Base-by-base conservation (phyloP, 192 early-diverging fungal genomes). In the Geosiphon pyriformis region DNA sequence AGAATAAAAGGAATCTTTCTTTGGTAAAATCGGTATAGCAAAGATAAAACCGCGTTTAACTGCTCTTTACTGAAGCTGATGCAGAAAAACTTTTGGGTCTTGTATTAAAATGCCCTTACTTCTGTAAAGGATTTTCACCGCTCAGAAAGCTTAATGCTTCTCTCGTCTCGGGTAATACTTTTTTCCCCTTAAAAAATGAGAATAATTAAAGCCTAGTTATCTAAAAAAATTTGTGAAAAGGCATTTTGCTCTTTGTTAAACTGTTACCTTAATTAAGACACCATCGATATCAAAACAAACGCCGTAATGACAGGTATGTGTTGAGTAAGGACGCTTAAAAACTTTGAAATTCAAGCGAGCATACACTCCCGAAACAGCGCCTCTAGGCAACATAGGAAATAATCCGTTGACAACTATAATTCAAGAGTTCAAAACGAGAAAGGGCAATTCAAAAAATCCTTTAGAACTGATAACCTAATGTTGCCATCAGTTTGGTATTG, bases 271-370 rank as follows among this genome's bases (percentile, higher is more conserved):
- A 66, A 94, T 85, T 31, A 96, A 81, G 25, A 96, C 92, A 29
- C 94, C 94, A 67, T 96, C 93, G 71, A 91, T 87, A 65, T 90
- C 88, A 57, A 90, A 85, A n/a, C 80, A 83, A 26, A 85, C 73
- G 8, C 63, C 63, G 54, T 65, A 65, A 33, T 52, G 27, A 35
- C 63, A 55, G n/a, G 23, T 29, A 6, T 42, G 33, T 26, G 63
- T 55, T 20, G 22, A 27, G 53, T 55, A 55, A 20, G 12, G 23
- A 55, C 53, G 53, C n/a, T n/a, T n/a, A n/a, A n/a, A n/a, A n/a
- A n/a, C n/a, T n/a, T n/a, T n/a, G n/a, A n/a, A n/a, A n/a, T n/a
- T n/a, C n/a, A n/a, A n/a, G n/a, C n/a, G n/a, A n/a, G n/a, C n/a
- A n/a, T n/a, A n/a, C n/a, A n/a, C n/a, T n/a, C n/a, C n/a, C n/a